Evolutionary conservation across 306 rosid genomes (phyloP).

Genomic region (Amphicarpaea edgeworthii): DNA sequence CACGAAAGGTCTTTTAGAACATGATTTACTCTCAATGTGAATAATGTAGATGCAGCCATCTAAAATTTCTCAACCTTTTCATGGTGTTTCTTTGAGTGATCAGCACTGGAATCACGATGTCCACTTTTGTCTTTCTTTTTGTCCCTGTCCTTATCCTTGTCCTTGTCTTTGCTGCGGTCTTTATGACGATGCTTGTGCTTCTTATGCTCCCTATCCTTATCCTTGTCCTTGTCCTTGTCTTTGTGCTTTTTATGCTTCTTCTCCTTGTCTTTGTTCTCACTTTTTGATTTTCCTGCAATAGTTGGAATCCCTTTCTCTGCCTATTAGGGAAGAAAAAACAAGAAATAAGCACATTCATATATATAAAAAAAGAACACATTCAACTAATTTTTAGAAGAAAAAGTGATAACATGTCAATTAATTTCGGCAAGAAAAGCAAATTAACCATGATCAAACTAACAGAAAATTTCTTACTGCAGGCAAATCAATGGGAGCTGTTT

Average conservation of each 20-base stretch:
- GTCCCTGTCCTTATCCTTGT: constrained; percentile 67
- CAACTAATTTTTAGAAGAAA: constrained; percentile 6
- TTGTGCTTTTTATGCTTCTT: constrained; percentile 90
- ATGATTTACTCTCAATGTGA: constrained; percentile 17
- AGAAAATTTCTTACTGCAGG: constrained; percentile 72
- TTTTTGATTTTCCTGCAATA: constrained; percentile 78
- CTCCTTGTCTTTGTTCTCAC: constrained; percentile 89
- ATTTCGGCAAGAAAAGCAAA: constrained; percentile 37
- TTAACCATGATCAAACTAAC: constrained; percentile 17
- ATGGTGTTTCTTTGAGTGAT: constrained; percentile 88
- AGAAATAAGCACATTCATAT: constrained; percentile 7
- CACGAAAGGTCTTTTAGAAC: constrained; percentile 22
- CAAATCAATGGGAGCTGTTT: constrained; percentile 80
- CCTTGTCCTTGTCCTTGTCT: constrained; percentile 85
- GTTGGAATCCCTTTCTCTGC: constrained; percentile 93
- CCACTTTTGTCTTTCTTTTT: constrained; percentile 89
- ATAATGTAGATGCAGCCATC: constrained; percentile 23
- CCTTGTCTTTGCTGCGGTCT: constrained; percentile 90
- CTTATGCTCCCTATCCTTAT: constrained; percentile 95
- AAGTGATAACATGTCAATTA: constrained; percentile 22
- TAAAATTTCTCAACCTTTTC: constrained; percentile 77
- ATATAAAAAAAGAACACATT: constrained; percentile 10
- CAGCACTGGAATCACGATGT: constrained; percentile 84
- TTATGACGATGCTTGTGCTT: constrained; percentile 86
- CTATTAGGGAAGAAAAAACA: constrained; percentile 44